phyloP scores from a whole-genome alignment of 352 stramenopile species.

The Globisporangium uncinulatum region DNA sequence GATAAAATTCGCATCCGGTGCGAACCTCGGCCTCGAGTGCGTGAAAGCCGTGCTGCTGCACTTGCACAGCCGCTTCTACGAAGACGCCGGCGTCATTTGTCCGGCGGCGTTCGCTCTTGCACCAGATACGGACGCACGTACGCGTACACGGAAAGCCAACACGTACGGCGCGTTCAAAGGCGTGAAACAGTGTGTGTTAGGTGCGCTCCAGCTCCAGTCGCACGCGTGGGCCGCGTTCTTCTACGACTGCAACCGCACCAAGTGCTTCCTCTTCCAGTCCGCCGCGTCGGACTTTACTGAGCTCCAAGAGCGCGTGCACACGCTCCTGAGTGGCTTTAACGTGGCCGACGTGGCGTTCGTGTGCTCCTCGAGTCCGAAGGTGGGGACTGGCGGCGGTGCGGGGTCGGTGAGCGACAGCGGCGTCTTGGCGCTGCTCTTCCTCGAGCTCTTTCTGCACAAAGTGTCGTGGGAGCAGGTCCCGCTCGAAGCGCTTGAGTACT shows the following conservation, averaged over 20 bases:
- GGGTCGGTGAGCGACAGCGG: constrained; percentile 2
- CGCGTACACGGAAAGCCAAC: no score
- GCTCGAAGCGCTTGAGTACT: not conserved
- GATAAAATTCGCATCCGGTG: not conserved
- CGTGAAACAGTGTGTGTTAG: not conserved
- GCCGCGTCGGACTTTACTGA: constrained; percentile 2
- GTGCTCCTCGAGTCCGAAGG: not conserved
- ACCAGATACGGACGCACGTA: no score
- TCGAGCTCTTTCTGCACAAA: constrained; percentile 4
- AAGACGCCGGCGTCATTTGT: not conserved
- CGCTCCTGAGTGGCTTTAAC: not conserved
- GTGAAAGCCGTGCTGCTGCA: constrained; percentile 5
- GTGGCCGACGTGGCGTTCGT: not conserved
- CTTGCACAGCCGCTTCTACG: constrained; percentile 5
- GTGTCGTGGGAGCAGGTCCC: not conserved
- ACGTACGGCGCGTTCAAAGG: constrained; percentile 4
- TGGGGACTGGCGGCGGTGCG: not conserved
- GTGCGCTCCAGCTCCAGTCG: constrained; percentile 1
- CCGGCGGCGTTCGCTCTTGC: not conserved
- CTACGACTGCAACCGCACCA: constrained; percentile 1
- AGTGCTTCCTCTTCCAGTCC: constrained; percentile 4
- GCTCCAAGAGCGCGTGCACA: constrained; percentile 1
- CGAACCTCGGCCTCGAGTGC: constrained; percentile 3
- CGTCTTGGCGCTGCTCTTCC: constrained; percentile 6
- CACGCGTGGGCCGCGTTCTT: not conserved